These are phyloP conservation scores for Solanum okadae DNA, from an alignment of 257 asterid genomes.

Conservation along the genomic window DNA sequence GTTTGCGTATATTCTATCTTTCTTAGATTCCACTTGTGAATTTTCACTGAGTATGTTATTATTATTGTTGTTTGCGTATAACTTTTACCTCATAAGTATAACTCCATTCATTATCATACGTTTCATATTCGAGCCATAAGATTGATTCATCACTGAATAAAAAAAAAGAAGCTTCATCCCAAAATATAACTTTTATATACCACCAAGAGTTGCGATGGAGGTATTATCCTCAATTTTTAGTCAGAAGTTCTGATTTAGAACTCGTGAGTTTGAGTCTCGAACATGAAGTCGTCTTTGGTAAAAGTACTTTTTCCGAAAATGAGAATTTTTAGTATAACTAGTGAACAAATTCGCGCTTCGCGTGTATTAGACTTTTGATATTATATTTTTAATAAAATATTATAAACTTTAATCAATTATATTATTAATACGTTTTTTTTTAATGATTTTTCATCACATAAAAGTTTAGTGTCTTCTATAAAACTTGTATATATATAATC, in stretches of 20 bases:
- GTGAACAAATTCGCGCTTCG: no score
- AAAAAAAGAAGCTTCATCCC: neutral
- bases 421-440: no score
- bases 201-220: rapidly evolving
- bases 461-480: no score
- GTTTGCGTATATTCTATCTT: no score
- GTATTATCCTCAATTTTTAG: neutral
- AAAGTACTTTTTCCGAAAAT: rapidly evolving
- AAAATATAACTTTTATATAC: neutral
- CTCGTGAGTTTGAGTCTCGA: neutral
- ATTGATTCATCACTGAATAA: neutral
- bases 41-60: neutral
- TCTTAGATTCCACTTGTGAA: no score
- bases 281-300: neutral
- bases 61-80: no score
- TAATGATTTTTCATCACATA: no score
- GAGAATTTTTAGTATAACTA: neutral
- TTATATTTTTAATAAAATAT: no score
- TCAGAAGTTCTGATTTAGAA: neutral
- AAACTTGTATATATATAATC: no score
- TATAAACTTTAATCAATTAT: no score
- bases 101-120: neutral
- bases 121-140: neutral
- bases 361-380: no score
- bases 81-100: no score